Conservation (phyloP, 2,329 filamentous ascomycete species). For the Helotiales sp. region DNA sequence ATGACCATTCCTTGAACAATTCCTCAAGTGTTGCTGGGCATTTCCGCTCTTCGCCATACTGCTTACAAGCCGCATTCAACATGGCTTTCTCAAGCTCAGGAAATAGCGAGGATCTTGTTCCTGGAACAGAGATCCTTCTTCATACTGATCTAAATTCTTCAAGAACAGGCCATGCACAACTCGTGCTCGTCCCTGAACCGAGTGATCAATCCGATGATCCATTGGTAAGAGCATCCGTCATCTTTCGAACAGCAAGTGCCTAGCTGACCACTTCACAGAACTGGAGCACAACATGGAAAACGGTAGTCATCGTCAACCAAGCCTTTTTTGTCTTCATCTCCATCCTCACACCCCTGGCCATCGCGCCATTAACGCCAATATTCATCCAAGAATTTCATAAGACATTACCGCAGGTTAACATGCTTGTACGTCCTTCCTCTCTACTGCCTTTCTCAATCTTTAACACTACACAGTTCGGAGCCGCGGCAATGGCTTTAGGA, state of each 20-base stretch:
- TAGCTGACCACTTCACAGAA: constrained; percentile 26
- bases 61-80: neutral
- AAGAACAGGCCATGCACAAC: neutral
- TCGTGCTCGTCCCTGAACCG: constrained; percentile 18
- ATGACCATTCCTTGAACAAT: too few species aligned
- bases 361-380: constrained; percentile 38
- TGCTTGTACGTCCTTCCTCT: constrained; percentile 29
- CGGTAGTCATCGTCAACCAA: constrained; percentile 36
- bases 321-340: constrained; percentile 38
- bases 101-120: constrained; percentile 15
- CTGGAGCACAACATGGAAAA: constrained; percentile 37
- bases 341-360: constrained; percentile 38
- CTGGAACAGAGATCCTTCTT: constrained; percentile 19
- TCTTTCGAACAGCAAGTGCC: neutral
- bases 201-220: constrained; percentile 15
- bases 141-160: neutral
- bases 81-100: neutral
- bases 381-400: constrained; percentile 38
- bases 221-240: neutral
- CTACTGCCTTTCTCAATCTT: neutral
- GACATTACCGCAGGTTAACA: constrained; percentile 36
- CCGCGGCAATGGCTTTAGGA: constrained; percentile 1
- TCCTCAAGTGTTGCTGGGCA: neutral
- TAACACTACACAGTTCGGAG: neutral
- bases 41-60: neutral